These are phyloP conservation scores for Chondrus crispus DNA, from an alignment of 23 red algal species.

Conservation along the genomic window DNA sequence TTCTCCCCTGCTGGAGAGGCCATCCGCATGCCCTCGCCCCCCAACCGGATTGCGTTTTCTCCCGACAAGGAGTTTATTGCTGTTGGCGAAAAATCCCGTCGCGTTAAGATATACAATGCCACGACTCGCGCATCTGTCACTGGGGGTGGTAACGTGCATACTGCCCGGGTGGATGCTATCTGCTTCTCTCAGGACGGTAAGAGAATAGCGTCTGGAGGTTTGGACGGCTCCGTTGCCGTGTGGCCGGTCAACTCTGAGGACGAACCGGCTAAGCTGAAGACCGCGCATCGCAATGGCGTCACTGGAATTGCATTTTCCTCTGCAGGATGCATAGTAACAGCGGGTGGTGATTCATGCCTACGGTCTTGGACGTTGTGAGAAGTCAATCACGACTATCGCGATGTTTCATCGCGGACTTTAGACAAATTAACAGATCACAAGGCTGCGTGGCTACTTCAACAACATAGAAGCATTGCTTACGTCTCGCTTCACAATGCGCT, in stretches of 20 bases:
- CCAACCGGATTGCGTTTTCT: constrained; percentile 62
- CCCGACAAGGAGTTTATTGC: constrained; percentile 53
- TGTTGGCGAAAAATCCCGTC: constrained; percentile 70
- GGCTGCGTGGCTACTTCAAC: too few relatives aligned
- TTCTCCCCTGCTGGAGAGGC: constrained; percentile 19
- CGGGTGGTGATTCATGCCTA: constrained; percentile 64
- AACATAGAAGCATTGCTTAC: too few relatives aligned
- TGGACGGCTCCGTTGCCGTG: constrained; percentile 72
- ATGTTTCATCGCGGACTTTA: too few relatives aligned
- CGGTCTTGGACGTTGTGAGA: constrained; percentile 58
- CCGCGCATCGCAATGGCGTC: constrained; percentile 64
- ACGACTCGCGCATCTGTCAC: constrained; percentile 21
- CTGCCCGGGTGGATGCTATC: constrained; percentile 71
- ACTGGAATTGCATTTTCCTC: constrained; percentile 49
- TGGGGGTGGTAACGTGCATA: constrained; percentile 61
- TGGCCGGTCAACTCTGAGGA: constrained; percentile 52
- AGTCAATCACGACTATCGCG: background rate
- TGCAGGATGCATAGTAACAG: constrained; percentile 42
- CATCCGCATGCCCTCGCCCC: constrained; percentile 38
- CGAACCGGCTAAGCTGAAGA: constrained; percentile 47
- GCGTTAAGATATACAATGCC: constrained; percentile 68
- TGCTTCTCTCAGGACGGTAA: constrained; percentile 38
- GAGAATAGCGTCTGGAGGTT: constrained; percentile 50
- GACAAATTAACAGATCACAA: too few relatives aligned
- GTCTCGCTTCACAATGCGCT: too few relatives aligned